Evolutionary conservation across 2,329 filamentous ascomycete species (phyloP), one percentile per base, ranked within the genome.

Genomic region (Colletotrichum nymphaeae): DNA sequence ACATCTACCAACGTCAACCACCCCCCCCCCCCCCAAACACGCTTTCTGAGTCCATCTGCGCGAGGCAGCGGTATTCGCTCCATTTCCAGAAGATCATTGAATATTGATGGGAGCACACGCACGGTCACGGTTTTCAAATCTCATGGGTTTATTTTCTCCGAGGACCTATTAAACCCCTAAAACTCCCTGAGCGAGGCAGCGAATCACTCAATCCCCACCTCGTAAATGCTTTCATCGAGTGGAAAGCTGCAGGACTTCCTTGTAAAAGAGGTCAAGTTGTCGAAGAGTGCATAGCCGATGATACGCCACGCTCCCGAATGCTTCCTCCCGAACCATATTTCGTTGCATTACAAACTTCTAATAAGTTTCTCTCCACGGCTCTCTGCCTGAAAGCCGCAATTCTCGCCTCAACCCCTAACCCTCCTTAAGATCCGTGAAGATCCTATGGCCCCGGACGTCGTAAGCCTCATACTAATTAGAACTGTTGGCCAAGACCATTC

Each of bases 401-500:
- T 14, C 14, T 53, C 22, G 12, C 14, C 22, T 26, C 19, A 49
- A n/a, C 7, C 42, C 7, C 3, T 19, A 49, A 49, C 42, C 24
- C 66, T 49, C 32, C 16, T 19, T 8, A 9, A 52, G 22, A 26
- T 37, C 12, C 28, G 30, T 14, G 14, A 26, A 32, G 57, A 8
- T 37, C 19, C 24, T 11, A 30, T 35, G 22, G 55, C 55, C n/a
- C 32, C 16, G 28, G 16, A 24, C 37, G 42, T 4, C 14, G 16
- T 14, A 30, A 53, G 30, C 19, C n/a, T 26, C 56, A 52, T 46
- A 12, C 30, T 14, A 35, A 57, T 84, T 80, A 97, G 80, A 98
- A 98, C 63, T 94, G 93, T 62, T 95, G 93, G 32, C 95, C 95
- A 62, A 98, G 89, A n/a, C 96, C 95, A 81, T 95, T 98, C 84